These are phyloP conservation scores for Emergomyces orientalis DNA, from an alignment of 2,329 filamentous ascomycete species.

Conservation along the genomic window DNA sequence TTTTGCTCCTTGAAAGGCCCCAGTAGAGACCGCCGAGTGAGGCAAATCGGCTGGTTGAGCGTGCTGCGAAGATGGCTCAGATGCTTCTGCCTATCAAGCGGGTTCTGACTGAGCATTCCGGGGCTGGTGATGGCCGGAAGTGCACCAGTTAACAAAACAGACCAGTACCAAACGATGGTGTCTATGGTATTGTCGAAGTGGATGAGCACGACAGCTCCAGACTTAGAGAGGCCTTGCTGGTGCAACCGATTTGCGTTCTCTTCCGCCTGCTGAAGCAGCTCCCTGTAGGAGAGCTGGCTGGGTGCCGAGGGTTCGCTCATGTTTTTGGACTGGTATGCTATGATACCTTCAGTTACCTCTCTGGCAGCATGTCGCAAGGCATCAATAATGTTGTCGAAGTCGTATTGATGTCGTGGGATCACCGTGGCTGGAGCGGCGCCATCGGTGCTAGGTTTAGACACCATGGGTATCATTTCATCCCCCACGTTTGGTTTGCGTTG, in stretches of 20 bases:
- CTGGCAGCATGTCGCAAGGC: conserved; percentile 4
- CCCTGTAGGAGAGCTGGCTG: neutral
- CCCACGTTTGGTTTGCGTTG: neutral
- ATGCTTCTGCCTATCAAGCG: neutral
- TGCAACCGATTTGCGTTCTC: neutral
- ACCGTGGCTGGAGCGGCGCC: neutral
- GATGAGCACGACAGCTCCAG: neutral
- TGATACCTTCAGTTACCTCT: conserved; percentile 6
- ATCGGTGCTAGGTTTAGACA: neutral
- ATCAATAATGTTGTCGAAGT: conserved; percentile 7
- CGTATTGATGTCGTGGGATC: neutral
- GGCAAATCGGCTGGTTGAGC: neutral
- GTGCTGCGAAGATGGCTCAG: neutral
- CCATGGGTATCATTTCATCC: neutral
- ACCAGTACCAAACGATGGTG: conserved; percentile 7
- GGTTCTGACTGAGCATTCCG: neutral
- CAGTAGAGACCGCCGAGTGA: neutral
- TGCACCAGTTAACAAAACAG: neutral
- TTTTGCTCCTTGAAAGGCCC: conserved; percentile 1
- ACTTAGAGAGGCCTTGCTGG: neutral
- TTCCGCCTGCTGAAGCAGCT: neutral
- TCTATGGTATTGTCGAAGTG: conserved; percentile 2
- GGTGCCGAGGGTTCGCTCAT: neutral
- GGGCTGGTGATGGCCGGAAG: conserved; percentile 1
- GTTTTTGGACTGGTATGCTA: conserved; percentile 2